Evolutionary conservation across 2,329 filamentous ascomycete genomes (phyloP).

Genomic region (Alternaria sp.): DNA sequence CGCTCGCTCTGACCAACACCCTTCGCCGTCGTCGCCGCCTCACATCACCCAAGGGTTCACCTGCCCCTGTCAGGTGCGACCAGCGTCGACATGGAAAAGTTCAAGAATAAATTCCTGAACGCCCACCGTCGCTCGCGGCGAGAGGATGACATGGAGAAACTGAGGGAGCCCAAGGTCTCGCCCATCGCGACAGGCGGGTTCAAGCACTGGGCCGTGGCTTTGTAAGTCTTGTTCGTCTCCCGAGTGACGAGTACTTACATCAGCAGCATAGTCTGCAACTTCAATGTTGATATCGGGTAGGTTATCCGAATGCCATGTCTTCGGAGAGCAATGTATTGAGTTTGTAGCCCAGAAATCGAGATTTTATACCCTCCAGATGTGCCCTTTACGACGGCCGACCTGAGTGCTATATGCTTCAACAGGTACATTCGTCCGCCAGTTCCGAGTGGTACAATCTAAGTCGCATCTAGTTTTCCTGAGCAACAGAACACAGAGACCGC

Average conservation of each 20-base stretch:
- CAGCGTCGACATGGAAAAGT: constrained; percentile 40
- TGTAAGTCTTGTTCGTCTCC: constrained; percentile 33
- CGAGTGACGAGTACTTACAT: constrained; percentile 15
- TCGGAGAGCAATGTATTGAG: constrained; percentile 6
- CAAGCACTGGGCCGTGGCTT: constrained; percentile 50
- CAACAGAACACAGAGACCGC: constrained; percentile 50
- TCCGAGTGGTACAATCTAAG: constrained; percentile 12
- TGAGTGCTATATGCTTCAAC: constrained; percentile 53
- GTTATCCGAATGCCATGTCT: constrained; percentile 10
- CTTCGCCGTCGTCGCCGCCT: constrained; percentile 8
- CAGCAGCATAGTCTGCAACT: constrained; percentile 50
- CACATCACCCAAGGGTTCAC: constrained; percentile 14
- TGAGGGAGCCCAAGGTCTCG: constrained; percentile 14
- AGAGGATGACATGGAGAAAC: constrained; percentile 29
- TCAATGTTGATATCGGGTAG: constrained; percentile 52
- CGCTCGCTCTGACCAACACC: constrained; percentile 15
- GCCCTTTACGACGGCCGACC: constrained; percentile 46
- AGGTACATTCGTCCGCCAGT: constrained; percentile 28
- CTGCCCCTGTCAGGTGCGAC: constrained; percentile 33
- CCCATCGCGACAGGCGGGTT: constrained; percentile 31
- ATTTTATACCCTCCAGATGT: constrained; percentile 50
- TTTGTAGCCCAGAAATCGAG: constrained; percentile 49
- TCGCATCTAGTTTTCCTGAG: constrained; percentile 47
- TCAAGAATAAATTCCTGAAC: constrained; percentile 40
- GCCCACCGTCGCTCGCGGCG: constrained; percentile 31